Evolutionary conservation across 2,329 filamentous ascomycete genomes (phyloP), one percentile per base, ranked within the genome.

Genomic region (Hirsutella rhossiliensis): DNA sequence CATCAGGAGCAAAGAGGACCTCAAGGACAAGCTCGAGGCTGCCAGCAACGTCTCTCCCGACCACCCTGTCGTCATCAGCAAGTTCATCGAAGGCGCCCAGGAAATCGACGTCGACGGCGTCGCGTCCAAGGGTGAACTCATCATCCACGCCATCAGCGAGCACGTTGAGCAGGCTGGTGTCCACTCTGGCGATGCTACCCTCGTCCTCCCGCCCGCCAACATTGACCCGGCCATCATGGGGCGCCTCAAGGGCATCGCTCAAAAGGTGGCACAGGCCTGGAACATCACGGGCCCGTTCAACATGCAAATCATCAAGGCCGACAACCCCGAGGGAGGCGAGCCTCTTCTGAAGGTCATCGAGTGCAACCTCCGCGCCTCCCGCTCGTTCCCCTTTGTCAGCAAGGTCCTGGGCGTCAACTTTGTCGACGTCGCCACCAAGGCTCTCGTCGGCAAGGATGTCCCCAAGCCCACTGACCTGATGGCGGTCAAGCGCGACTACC

Each of bases 261-360:
- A 89, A 65, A 97, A 95, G 77, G 89, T 98, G 43, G 92, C 92
- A 52, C 85, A 92, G 68, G 92, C 92, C 40, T 96, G 90, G 87
- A 88, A 77, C 59, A 97, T 97, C 64, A 97, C 88, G 18, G 92
- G 92, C 44, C 92, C 92, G 47, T 98, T 97, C 80, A 98, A 98
- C 76, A 97, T 98, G 90, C 92, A 98, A 63, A 94, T 98, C 67
- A 97, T 98, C 76, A 94, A 94, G 72, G 87, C 85, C 31, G 75
- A 86, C 12, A 72, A 84, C 57, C 78, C 83, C 29, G 80, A 86
- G 47, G 84, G 84, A 46, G 82, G 82, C 45, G 76, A 83, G 58
- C 78, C 85, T 30, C 73, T 77, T 27, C 78, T 97, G 52, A 96
- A 96, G 75, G 90, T 97, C 58, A 97, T 97, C 50, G 90, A 97